Percentiles rank a stretch among this genome's conserved stretches.
Conservation (phyloP, 2,329 filamentous ascomycete species). For the Penicillium aurantiogriseum region DNA sequence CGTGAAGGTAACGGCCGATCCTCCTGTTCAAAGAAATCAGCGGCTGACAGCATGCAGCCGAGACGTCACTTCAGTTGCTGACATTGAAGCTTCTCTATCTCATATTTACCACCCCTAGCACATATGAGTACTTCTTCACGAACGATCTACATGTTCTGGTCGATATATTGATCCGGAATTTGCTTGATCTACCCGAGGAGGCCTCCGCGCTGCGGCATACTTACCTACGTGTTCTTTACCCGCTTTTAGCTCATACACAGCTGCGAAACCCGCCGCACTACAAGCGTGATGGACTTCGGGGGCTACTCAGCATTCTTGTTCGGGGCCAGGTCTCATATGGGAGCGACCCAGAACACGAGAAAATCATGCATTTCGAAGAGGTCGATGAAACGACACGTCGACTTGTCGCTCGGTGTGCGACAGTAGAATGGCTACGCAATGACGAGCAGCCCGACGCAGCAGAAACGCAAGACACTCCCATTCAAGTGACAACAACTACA, state of each 20-base stretch:
- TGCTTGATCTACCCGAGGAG: conserved; percentile 92
- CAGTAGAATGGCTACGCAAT: conserved; percentile 48
- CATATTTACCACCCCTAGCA: conserved; percentile 85
- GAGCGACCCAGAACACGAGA: conserved; percentile 44
- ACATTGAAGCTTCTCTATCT: conserved; percentile 95
- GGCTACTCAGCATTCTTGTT: conserved; percentile 69
- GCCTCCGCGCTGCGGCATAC: conserved; percentile 74
- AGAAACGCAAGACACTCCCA: conserved; percentile 15
- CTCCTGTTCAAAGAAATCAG: neutral
- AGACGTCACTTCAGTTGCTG: conserved; percentile 91
- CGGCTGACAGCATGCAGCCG: conserved; percentile 49
- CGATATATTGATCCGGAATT: conserved; percentile 92
- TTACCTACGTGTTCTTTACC: conserved; percentile 88
- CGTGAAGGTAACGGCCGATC: conserved; percentile 63
- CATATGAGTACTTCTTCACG: conserved; percentile 97
- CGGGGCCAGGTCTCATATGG: conserved; percentile 68
- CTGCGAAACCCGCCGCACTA: conserved; percentile 83
- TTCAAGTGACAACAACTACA: conserved; percentile 11
- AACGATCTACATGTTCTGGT: conserved; percentile 93
- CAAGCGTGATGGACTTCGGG: conserved; percentile 80
- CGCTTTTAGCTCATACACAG: conserved; percentile 87
- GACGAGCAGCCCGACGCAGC: conserved; percentile 22
- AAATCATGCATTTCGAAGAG: conserved; percentile 50
- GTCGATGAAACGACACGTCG: conserved; percentile 51
- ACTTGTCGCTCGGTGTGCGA: conserved; percentile 47